phyloP scores from a whole-genome alignment of 257 asterid genomes.

The Henckelia pumila region DNA sequence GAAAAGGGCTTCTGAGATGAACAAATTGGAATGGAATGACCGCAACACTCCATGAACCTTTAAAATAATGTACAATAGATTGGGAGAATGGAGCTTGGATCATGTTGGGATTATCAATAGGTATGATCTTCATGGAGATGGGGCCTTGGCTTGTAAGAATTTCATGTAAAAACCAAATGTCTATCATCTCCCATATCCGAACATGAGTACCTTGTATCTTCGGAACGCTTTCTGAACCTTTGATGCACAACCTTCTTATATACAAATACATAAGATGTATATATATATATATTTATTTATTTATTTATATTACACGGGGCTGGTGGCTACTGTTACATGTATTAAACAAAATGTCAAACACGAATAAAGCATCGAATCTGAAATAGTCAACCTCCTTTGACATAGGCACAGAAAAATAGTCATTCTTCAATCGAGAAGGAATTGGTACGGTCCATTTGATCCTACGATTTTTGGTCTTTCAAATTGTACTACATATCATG shows the following conservation, averaged over 20 bases:
- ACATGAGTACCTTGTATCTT: no score
- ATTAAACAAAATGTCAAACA: not conserved
- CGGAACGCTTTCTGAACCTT: not conserved
- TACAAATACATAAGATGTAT: no score
- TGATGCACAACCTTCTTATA: not conserved
- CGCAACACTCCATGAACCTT: no score
- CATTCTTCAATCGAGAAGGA: no score
- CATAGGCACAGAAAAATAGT: not conserved
- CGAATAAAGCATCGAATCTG: not conserved
- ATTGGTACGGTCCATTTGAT: not conserved
- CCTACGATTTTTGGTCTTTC: not conserved
- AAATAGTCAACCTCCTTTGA: not conserved
- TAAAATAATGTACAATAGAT: not conserved
- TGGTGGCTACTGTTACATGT: not conserved
- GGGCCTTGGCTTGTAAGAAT: not conserved
- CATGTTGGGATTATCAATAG: not conserved
- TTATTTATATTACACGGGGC: no score
- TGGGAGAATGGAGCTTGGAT: not conserved
- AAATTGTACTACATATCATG: not conserved
- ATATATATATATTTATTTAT: no score
- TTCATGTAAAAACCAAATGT: no score
- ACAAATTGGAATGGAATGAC: no score
- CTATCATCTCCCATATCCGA: no score
- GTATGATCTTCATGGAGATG: not conserved
- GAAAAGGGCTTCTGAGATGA: no score